Conservation (phyloP, 2,329 filamentous ascomycete species). For the Cladosporium sp. region DNA sequence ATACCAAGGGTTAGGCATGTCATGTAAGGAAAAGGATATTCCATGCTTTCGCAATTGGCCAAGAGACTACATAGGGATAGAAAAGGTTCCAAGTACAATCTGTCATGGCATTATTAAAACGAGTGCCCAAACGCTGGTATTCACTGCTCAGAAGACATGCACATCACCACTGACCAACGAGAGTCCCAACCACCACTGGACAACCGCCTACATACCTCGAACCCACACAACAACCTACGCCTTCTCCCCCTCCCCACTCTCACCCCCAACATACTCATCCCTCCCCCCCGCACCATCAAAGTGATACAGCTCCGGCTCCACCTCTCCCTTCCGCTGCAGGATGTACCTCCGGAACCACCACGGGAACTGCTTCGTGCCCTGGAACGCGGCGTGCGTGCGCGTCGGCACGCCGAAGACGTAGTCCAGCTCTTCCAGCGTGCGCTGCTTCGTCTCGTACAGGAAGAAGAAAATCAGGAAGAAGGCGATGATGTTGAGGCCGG, state of each 20-base stretch:
- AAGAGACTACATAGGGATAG: neutral
- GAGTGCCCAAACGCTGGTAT: neutral
- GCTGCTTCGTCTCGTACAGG: constrained; percentile 42
- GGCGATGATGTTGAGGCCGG: constrained; percentile 59
- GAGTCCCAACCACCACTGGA: too few species aligned
- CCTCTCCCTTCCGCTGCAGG: constrained; percentile 14
- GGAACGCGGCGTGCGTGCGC: constrained; percentile 31
- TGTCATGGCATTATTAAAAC: neutral
- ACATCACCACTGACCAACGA: neutral
- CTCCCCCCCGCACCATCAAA: constrained; percentile 30
- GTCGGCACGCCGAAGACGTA: constrained; percentile 55
- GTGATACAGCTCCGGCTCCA: constrained; percentile 40
- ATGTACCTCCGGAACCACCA: constrained; percentile 46
- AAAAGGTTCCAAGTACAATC: neutral
- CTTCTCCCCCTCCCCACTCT: neutral
- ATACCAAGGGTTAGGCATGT: neutral
- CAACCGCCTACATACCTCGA: too few species aligned
- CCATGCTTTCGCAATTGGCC: neutral
- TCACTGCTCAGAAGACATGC: neutral
- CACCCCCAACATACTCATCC: neutral
- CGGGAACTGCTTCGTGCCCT: constrained; percentile 40
- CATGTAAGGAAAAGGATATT: neutral
- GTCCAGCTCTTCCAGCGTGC: constrained; percentile 49
- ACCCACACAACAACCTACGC: too few species aligned
- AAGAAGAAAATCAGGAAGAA: constrained; percentile 66